Percentiles rank a stretch among this genome's conserved stretches.
phyloP scores from a whole-genome alignment of 73 alveolate species.

The Paramecium primaurelia region DNA sequence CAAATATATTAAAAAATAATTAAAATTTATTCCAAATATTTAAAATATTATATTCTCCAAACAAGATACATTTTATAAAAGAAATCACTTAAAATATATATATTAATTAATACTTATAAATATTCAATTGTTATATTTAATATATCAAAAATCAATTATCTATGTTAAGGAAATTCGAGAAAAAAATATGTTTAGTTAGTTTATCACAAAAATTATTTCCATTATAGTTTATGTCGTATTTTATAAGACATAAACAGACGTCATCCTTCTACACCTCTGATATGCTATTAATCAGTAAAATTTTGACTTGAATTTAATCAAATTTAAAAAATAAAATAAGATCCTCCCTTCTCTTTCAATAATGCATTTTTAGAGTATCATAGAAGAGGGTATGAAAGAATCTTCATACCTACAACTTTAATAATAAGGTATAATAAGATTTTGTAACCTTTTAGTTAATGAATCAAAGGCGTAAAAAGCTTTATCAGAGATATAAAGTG shows the following conservation, averaged over 20 bases:
- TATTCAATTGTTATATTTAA: too few species aligned
- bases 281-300: conserved; percentile 24
- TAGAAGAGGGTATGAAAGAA: background rate
- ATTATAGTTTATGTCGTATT: background rate
- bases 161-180: background rate
- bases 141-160: background rate
- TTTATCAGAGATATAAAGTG: background rate
- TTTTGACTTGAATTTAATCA: conserved; percentile 17
- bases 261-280: conserved; percentile 21
- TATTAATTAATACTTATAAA: too few species aligned
- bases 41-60: background rate
- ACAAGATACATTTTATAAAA: background rate
- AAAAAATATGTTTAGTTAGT: too few species aligned
- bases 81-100: background rate
- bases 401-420: background rate
- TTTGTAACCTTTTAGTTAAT: background rate
- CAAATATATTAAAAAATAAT: too few species aligned
- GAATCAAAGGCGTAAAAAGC: background rate
- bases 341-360: background rate
- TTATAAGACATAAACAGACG: background rate
- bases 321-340: background rate
- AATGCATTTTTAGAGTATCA: background rate
- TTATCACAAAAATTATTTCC: background rate
- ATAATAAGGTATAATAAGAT: background rate
- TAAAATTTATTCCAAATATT: too few species aligned